Percentiles rank a stretch among this genome's conserved stretches.
These are phyloP conservation scores for Aspergillus puulaauensis DNA, from an alignment of 2,329 filamentous ascomycete genomes.

Conservation along the genomic window DNA sequence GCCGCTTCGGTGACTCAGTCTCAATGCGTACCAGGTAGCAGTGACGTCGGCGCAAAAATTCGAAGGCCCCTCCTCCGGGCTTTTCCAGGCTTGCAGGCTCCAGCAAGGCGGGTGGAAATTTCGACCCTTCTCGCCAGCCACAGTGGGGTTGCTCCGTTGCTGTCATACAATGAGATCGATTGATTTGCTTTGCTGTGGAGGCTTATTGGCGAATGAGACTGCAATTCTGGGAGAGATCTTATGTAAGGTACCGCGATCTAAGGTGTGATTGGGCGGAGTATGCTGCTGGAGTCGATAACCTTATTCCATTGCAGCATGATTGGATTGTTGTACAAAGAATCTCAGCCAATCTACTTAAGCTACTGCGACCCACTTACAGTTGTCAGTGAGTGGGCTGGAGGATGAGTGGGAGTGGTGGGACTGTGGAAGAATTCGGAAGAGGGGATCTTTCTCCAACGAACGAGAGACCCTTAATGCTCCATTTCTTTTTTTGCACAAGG, in stretches of 20 bases:
- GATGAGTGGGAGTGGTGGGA: no score
- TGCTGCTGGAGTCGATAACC: background rate
- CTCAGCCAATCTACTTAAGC: no score
- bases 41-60: background rate
- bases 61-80: background rate
- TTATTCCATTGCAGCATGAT: background rate
- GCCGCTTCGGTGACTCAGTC: no score
- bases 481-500: no score
- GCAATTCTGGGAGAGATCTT: background rate
- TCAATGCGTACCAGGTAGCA: no score
- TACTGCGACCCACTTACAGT: background rate
- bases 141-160: background rate
- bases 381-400: no score
- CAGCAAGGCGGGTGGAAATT: no score
- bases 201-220: background rate
- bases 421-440: no score
- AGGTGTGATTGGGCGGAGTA: background rate
- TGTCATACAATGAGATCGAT: conserved; percentile 2
- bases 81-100: no score
- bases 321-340: background rate
- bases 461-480: no score
- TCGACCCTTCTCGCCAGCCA: background rate
- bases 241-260: background rate
- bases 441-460: no score
- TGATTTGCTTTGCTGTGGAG: background rate